Evolutionary conservation across 768 basidiomycete species (phyloP), one percentile per base, ranked within the genome.

Genomic region (Suillus lakei): DNA sequence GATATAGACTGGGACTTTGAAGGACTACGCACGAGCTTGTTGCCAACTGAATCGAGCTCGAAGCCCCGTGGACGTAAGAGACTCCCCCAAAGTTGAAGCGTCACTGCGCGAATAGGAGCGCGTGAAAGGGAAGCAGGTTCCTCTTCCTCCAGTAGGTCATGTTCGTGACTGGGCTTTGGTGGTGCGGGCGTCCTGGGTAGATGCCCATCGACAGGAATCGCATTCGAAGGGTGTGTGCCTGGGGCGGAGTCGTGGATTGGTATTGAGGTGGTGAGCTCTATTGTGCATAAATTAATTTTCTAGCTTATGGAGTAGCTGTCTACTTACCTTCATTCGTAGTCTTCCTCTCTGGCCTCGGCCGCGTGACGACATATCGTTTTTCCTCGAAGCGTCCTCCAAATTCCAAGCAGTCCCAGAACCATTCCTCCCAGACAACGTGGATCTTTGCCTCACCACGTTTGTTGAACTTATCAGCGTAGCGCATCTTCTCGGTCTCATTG

Each of bases 321-420:
- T 30, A 66, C 76, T 62, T 60, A 74, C 73, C 67, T 51, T 71
- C 70, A 56, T 51, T 73, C 4, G 69, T 12, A 1, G 73, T 69
- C 67, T 84, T 86, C 16, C 86, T 83, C 68, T 85, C 84, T 5
- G 90, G 90, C 56, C 88, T 82, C 8, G 90, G 90, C 21, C 82
- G 80, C 32, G 81, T 77, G 7, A 90, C 84, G 55, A 83, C 79
- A 72, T 93, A 93, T 34, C 71, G 79, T 8, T 76, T 80, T 72
- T 92, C 91, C 36, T 89, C 86, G 64, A 90, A 90, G 63, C 88
- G 79, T 38, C 90, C 88, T 65, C 88, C 88, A 72, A 87, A 93
- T 48, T 89, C 87, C 3, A 96, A 71, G 32, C 86, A 96, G 71
- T 98, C 96, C 94, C 94, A 96, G 64, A 98, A 91, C 96, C 96